These are phyloP conservation scores for barrel medic (Medicago truncatula) DNA, from an alignment of 306 rosid genomes.

Conservation along the genomic window MtrunA17r5.0-ANR NC_053047.1:10126501-10127000, in stretches of 20 bases:
- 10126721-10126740: too few relatives aligned
- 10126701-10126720: too few relatives aligned
- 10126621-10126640: slow-evolving; percentile 90
- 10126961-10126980: slow-evolving; percentile 89
- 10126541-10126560: too few relatives aligned
- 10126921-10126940: slow-evolving; percentile 95
- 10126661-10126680: slow-evolving; percentile 47
- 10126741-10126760: too few relatives aligned
- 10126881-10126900: slow-evolving; percentile 90
- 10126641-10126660: slow-evolving; percentile 94
- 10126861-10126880: slow-evolving; percentile 99
- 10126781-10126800: too few relatives aligned
- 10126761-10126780: too few relatives aligned
- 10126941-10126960: slow-evolving; percentile 77
- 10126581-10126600: slow-evolving; percentile 97
- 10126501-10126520: too few relatives aligned
- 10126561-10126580: slow-evolving; percentile 59
- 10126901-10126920: slow-evolving; percentile 95
- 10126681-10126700: slow-evolving; percentile 9
- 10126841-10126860: slow-evolving; percentile 84
- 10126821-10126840: slow-evolving; percentile 74
- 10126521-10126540: too few relatives aligned
- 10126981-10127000: slow-evolving; percentile 95
- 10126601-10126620: slow-evolving; percentile 85
- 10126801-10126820: slow-evolving; percentile 24